These are phyloP conservation scores for Prunus mongolica DNA, from an alignment of 306 rosid species.

Conservation along the genomic window DNA sequence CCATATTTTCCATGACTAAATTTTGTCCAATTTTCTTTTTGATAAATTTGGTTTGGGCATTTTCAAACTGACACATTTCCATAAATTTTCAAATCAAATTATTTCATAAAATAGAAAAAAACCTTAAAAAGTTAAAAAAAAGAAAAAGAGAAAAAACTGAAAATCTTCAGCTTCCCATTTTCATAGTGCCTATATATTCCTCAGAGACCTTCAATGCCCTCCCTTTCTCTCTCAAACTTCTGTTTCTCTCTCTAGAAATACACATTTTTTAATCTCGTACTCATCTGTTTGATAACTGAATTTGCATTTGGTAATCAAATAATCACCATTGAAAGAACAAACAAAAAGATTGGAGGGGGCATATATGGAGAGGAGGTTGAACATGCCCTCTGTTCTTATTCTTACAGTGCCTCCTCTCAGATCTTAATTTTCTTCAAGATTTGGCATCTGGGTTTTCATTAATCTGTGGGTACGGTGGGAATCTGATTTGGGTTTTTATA, in stretches of 20 bases:
- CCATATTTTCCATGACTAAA: neutral
- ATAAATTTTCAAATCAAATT: conserved; percentile 2
- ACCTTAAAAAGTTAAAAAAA: neutral
- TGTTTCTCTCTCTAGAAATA: conserved; percentile 32
- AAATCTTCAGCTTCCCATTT: conserved; percentile 40
- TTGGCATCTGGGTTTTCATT: conserved; percentile 69
- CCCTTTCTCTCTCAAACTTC: conserved; percentile 36
- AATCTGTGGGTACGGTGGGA: conserved; percentile 42
- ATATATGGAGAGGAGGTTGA: conserved; percentile 49
- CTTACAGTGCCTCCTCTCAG: conserved; percentile 66
- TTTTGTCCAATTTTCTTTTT: neutral
- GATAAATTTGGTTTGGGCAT: neutral
- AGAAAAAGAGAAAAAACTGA: conserved; percentile 8
- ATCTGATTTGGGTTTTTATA: conserved; percentile 17
- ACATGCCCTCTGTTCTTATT: conserved; percentile 81
- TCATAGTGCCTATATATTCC: conserved; percentile 58
- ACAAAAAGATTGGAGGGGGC: conserved; percentile 52
- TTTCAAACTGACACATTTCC: neutral
- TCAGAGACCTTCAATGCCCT: conserved; percentile 35
- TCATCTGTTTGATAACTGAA: conserved; percentile 63
- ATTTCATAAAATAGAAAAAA: neutral
- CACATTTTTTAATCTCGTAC: conserved; percentile 22
- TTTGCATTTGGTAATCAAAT: conserved; percentile 62
- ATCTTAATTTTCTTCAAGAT: conserved; percentile 68
- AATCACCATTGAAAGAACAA: conserved; percentile 52